Evolutionary conservation across 805 yeast species (phyloP), one percentile per base, ranked within the genome.

Genomic region (Danielozyma ontarioensis): DNA sequence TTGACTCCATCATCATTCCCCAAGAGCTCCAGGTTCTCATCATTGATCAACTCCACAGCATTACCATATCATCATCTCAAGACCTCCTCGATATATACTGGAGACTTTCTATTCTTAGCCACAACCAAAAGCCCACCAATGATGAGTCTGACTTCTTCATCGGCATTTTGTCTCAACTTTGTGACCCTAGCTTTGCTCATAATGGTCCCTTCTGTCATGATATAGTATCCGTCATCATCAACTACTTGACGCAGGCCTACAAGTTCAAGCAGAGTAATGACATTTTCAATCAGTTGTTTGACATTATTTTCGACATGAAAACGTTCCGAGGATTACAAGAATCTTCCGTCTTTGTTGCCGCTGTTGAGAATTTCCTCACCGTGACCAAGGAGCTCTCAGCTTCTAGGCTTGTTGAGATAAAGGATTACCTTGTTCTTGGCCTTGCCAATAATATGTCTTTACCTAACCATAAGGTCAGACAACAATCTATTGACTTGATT

Each of bases 381-480:
- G 15, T 21, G 22, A 25, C 5, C 27, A 22, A 10, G 19, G 23
- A 4, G 17, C 35, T n/a, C 31, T 48, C 2, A 17, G 31, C 15
- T 37, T 33, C 10, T 28, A 49, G n/a, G n/a, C n/a, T n/a, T n/a
- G n/a, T n/a, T n/a, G n/a, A n/a, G n/a, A n/a, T n/a, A 17, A 27
- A 48, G 27, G 52, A 40, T 3, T 13, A 10, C 8, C 17, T 61
- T 4, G 7, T 50, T 13, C 4, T 17, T 3, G 24, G 33, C 5
- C 31, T 53, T 13, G 35, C 49, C 3, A 29, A 37, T 8, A 72
- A 74, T 42, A 50, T 80, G 21, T 41, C 59, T 12, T 56, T 68
- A 5, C 73, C 88, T 6, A 70, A 74, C 33, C 76, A 70, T 34
- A 57, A 57, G 3, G 48, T 72, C 7, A 72, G 90, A 45, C 56